phyloP scores from a whole-genome alignment of 805 yeast genomes.

The Hanseniaspora nectarophila region DNA sequence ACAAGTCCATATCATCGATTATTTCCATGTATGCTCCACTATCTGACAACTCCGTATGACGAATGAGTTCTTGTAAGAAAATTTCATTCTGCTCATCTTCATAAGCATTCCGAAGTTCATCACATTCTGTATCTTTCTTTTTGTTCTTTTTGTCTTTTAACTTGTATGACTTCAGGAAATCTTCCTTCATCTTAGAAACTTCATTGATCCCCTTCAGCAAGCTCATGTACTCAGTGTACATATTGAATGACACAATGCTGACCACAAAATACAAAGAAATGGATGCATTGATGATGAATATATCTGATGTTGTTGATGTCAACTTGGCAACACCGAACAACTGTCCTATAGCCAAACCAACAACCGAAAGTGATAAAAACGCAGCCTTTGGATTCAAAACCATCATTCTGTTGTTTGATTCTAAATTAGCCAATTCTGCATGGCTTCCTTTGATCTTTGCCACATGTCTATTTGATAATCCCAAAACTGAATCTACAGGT shows the following conservation, averaged over 20 bases:
- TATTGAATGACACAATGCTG: background rate
- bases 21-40: background rate
- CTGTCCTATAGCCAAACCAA: background rate
- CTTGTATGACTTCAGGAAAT: background rate
- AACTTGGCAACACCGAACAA: background rate
- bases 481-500: background rate
- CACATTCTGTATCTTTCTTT: no score
- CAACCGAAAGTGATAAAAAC: background rate
- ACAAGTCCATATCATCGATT: slow-evolving; percentile 4
- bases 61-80: background rate
- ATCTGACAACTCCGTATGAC: background rate
- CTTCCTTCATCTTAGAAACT: background rate
- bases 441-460: background rate
- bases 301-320: no score
- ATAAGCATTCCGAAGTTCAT: background rate
- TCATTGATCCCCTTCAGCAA: slow-evolving; percentile 1
- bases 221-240: slow-evolving; percentile 2
- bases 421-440: background rate
- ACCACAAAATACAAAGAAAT: background rate
- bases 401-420: background rate
- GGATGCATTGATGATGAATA: background rate
- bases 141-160: background rate
- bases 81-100: background rate
- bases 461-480: background rate
- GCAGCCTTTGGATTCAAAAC: slow-evolving; percentile 9